Conservation (phyloP, 2,329 filamentous ascomycete species). For the Hypomyces rosellus region DNA sequence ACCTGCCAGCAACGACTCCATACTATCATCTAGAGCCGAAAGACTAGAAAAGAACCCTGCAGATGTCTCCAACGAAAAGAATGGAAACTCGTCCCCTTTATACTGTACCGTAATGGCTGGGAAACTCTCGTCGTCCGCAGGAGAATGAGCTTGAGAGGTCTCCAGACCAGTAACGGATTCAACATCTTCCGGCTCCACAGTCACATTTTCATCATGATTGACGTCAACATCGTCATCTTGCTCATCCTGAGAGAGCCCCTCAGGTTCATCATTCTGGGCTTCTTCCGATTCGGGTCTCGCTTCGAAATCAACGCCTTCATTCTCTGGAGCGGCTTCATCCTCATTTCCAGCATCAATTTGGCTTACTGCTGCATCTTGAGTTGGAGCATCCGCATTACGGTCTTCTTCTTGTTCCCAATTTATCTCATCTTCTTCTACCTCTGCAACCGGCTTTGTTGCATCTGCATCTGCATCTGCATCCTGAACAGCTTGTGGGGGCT, state of each 20-base stretch:
- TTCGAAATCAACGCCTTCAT: neutral
- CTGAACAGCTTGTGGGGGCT: neutral
- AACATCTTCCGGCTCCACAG: slow-evolving; percentile 11
- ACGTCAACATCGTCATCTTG: slow-evolving; percentile 32
- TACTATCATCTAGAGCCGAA: slow-evolving; percentile 35
- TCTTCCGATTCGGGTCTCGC: neutral
- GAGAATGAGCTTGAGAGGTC: slow-evolving; percentile 2
- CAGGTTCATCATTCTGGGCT: slow-evolving; percentile 13
- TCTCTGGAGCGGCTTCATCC: neutral
- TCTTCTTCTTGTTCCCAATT: slow-evolving; percentile 15
- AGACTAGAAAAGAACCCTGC: slow-evolving; percentile 41
- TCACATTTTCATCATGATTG: slow-evolving; percentile 22
- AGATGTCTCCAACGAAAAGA: slow-evolving; percentile 27
- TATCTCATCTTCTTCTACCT: slow-evolving; percentile 14
- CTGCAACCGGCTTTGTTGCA: neutral
- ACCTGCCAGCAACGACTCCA: slow-evolving; percentile 38
- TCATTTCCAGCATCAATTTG: neutral
- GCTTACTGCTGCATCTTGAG: neutral
- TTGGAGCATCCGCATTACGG: slow-evolving; percentile 7
- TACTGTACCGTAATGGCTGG: slow-evolving; percentile 37
- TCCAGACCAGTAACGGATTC: slow-evolving; percentile 10
- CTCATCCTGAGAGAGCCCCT: slow-evolving; percentile 7
- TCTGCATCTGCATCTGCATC: neutral
- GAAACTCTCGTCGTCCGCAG: slow-evolving; percentile 17
- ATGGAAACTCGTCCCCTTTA: slow-evolving; percentile 37